Evolutionary conservation across 148 eudicot genomes (phyloP).

Genomic region (Bassia scoparia): DNA sequence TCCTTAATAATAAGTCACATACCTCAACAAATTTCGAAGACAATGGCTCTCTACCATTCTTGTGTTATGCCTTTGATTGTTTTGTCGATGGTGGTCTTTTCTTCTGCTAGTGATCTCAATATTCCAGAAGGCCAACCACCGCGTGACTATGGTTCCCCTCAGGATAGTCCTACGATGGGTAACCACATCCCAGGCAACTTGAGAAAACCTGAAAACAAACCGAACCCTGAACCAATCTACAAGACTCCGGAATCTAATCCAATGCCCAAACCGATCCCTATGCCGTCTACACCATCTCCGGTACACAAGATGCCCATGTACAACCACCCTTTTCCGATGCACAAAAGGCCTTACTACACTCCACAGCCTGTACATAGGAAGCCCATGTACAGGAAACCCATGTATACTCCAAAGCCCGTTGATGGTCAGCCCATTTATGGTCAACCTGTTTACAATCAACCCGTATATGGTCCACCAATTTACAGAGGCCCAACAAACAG

Average conservation of each 20-base stretch:
- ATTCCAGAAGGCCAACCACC: neutral
- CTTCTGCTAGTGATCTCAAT: conserved; percentile 10
- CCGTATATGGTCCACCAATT: conserved; percentile 1
- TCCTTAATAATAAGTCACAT: neutral
- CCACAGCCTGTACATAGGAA: conserved; percentile 15
- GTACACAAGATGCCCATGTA: conserved; percentile 3
- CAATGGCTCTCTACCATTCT: conserved; percentile 15
- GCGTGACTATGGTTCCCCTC: no score
- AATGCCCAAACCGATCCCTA: neutral
- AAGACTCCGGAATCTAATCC: conserved; percentile 3
- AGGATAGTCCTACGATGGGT: neutral
- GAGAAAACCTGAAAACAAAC: neutral
- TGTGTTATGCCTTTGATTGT: conserved; percentile 12
- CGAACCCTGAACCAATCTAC: neutral
- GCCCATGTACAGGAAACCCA: conserved; percentile 17
- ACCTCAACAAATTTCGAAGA: neutral
- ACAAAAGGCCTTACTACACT: neutral
- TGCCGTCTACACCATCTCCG: conserved; percentile 7
- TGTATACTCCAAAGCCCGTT: neutral
- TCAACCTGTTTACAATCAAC: no score
- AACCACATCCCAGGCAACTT: neutral
- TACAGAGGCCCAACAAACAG: neutral
- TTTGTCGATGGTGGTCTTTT: neutral
- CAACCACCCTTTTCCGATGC: conserved; percentile 4
- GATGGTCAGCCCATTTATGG: conserved; percentile 6